Percentiles rank a stretch among this genome's conserved stretches.
phyloP scores from a whole-genome alignment of 2,329 filamentous ascomycete genomes.

The Zelopaecilomyces penicillatus region DNA sequence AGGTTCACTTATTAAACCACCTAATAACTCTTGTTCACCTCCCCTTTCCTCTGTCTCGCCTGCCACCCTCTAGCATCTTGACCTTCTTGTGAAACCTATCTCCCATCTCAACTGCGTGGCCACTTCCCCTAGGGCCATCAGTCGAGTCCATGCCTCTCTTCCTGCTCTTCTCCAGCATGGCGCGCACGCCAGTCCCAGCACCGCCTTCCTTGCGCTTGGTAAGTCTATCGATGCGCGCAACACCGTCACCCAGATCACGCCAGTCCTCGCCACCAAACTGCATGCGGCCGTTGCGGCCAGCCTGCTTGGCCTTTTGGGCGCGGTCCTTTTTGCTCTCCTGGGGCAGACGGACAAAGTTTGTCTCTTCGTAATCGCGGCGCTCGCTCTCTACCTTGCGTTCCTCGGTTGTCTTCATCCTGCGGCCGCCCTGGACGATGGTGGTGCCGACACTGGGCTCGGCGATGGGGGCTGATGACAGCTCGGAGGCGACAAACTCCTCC shows the following conservation, averaged over 20 bases:
- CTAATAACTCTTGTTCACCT: slow-evolving; percentile 19
- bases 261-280: slow-evolving; percentile 85
- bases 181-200: slow-evolving; percentile 45
- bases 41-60: slow-evolving; percentile 35
- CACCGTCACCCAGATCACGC: slow-evolving; percentile 73
- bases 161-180: slow-evolving; percentile 71
- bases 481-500: slow-evolving; percentile 83
- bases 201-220: slow-evolving; percentile 59
- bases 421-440: slow-evolving; percentile 71
- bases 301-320: slow-evolving; percentile 51
- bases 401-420: slow-evolving; percentile 66
- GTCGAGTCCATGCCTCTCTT: slow-evolving; percentile 63
- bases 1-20: neutral
- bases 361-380: slow-evolving; percentile 79
- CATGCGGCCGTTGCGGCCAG: slow-evolving; percentile 50
- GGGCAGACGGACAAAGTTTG: slow-evolving; percentile 81
- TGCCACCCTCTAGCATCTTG: slow-evolving; percentile 44
- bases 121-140: slow-evolving; percentile 63
- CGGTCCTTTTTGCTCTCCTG: slow-evolving; percentile 81
- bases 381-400: slow-evolving; percentile 74
- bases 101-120: slow-evolving; percentile 53
- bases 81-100: slow-evolving; percentile 65
- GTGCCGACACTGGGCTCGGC: slow-evolving; percentile 88
- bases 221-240: slow-evolving; percentile 77
- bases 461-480: slow-evolving; percentile 72